phyloP scores from a whole-genome alignment of 148 eudicot genomes.

The Vaccinium darrowii region DNA sequence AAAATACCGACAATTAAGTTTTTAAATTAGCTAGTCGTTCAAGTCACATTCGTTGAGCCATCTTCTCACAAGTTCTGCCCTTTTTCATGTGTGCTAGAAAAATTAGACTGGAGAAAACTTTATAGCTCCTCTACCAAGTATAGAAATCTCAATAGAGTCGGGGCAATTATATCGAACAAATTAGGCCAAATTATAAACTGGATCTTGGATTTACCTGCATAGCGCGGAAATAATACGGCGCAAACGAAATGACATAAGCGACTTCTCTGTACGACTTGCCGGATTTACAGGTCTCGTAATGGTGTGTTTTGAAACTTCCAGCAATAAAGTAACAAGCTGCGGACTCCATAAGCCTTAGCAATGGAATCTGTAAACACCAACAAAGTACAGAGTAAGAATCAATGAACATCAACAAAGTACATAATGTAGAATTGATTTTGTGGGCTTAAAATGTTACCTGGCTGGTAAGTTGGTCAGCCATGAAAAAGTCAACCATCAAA shows the following conservation, averaged over 20 bases:
- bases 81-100: too few relatives aligned
- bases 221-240: slow-evolving; percentile 97
- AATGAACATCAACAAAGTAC: not conserved
- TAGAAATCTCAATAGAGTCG: too few relatives aligned
- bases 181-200: not conserved
- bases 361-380: slow-evolving; percentile 53
- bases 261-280: slow-evolving; percentile 72
- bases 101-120: too few relatives aligned
- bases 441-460: slow-evolving; percentile 50
- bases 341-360: slow-evolving; percentile 77
- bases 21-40: not conserved
- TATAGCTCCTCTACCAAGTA: too few relatives aligned
- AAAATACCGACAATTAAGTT: not conserved
- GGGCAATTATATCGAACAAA: not conserved
- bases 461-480: slow-evolving; percentile 99
- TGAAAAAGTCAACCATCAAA: slow-evolving; percentile 91
- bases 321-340: slow-evolving; percentile 78
- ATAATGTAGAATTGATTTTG: not conserved
- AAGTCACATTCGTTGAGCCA: too few relatives aligned
- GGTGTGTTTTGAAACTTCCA: slow-evolving; percentile 62
- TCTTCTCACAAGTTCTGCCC: too few relatives aligned
- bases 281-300: slow-evolving; percentile 55
- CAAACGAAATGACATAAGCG: slow-evolving; percentile 86
- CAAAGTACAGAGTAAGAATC: not conserved
- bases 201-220: slow-evolving; percentile 69